Base-by-base conservation (phyloP, 805 yeast genomes). In the Saccharomycopsis lassenensis region DNA sequence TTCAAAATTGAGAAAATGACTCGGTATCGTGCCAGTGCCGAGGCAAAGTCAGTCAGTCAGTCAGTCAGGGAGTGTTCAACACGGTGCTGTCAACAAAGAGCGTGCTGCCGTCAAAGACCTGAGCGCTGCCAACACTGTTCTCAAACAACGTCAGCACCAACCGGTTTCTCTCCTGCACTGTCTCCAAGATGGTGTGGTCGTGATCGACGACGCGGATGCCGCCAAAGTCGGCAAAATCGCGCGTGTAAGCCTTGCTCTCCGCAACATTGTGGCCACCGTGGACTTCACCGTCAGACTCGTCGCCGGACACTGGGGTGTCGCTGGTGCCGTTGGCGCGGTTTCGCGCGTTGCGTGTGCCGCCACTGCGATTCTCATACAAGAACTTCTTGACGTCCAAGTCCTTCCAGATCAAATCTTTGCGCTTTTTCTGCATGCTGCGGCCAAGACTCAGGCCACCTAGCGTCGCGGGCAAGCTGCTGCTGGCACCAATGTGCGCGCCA, bases 331-430 rank as follows among this genome's bases (percentile, higher is more conserved):
- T 18, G 15, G 26, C 27, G 12, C 20, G 14, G 12, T 21, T 22
- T 5, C n/a, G n/a, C 20, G 11, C 17, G 7, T 14, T 22, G 7
- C 12, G 14, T 18, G 26, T n/a, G 11, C 2, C 29, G 14, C 29
- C 29, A 8, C n/a, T 22, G 7, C n/a, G 37, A 29, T 34, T 40
- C 4, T 48, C 54, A 18, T 43, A 35, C 12, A 54, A 31, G 16
- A 54, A 45, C 26, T 40, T 43, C 4, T 46, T 46, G 2, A 51
- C 39, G 17, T 52, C 53, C 11, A 52, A 33, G 32, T 54, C 56
- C 35, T 50, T 51, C 57, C 57, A 55, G 2, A 40, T 43, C 1
- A 46, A 29, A 5, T 50, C 49, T 11, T 34, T 43, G 11, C 27
- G 35, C 31, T 36, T 47, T 29, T 37, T 46, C 14, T 44, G 46